A percentile compares a stretch with the other conserved stretches of the same genome.
Evolutionary conservation across 2,329 filamentous ascomycete species (phyloP).

Genomic region (Colletotrichum sansevieriae): DNA sequence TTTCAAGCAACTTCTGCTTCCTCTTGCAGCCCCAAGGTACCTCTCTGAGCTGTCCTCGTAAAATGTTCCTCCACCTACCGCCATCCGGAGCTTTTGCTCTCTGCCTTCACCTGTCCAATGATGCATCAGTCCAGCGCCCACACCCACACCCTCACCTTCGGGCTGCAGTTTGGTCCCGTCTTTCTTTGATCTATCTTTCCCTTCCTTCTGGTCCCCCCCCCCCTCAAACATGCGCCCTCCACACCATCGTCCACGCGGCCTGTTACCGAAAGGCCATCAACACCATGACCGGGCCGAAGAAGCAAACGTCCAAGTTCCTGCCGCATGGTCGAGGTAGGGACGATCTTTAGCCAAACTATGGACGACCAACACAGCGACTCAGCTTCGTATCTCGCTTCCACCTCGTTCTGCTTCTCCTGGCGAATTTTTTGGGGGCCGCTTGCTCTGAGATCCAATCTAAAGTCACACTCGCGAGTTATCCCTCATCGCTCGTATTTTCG

Average conservation of each 20-base stretch:
- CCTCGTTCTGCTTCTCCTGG: background rate
- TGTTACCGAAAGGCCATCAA: background rate
- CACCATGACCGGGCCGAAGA: constrained; percentile 6
- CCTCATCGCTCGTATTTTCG: background rate
- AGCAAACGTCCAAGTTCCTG: background rate
- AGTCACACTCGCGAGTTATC: constrained; percentile 3
- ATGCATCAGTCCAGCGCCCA: too few species aligned
- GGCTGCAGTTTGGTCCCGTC: background rate
- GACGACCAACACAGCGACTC: background rate
- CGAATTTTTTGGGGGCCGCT: background rate
- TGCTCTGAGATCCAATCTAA: background rate
- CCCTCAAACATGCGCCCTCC: background rate
- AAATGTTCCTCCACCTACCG: too few species aligned
- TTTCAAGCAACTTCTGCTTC: too few species aligned
- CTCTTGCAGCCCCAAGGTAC: too few species aligned
- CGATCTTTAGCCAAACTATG: constrained; percentile 1
- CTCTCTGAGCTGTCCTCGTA: too few species aligned
- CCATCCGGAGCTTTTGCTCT: background rate
- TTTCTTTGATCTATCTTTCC: constrained; percentile 3
- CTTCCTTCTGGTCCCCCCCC: background rate
- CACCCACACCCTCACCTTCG: background rate
- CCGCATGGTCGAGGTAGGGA: background rate
- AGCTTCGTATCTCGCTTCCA: background rate
- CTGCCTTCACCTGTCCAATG: background rate
- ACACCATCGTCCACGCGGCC: background rate